These are phyloP conservation scores for Penicillium arizonense DNA, from an alignment of 495 filamentous ascomycete species.

Conservation along the genomic window DNA sequence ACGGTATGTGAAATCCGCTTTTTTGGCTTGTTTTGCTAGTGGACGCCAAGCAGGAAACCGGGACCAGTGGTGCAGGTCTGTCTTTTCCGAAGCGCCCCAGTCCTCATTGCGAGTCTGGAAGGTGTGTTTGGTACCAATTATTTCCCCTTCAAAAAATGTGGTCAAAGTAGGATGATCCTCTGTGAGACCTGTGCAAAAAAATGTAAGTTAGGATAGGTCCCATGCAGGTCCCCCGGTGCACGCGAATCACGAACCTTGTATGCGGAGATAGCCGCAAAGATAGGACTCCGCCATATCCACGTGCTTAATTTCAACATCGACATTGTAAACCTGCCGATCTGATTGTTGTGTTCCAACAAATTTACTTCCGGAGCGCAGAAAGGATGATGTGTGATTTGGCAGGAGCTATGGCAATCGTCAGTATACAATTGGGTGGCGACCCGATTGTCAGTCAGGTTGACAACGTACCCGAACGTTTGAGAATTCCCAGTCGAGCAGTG, in stretches of 20 bases:
- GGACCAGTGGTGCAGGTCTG: slow-evolving; percentile 90
- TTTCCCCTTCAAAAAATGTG: slow-evolving; percentile 98
- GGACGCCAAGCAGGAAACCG: slow-evolving; percentile 86
- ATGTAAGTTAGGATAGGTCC: slow-evolving; percentile 12
- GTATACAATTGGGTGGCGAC: slow-evolving; percentile 9
- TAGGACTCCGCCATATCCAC: slow-evolving; percentile 95
- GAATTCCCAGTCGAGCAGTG: slow-evolving; percentile 62
- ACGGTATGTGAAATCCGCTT: slow-evolving; percentile 69
- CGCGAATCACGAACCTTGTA: slow-evolving; percentile 69
- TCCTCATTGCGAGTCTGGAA: slow-evolving; percentile 86
- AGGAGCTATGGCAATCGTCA: slow-evolving; percentile 30
- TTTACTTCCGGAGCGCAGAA: slow-evolving; percentile 80
- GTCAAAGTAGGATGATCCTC: slow-evolving; percentile 94
- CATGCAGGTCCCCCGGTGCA: slow-evolving; percentile 11
- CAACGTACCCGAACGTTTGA: slow-evolving; percentile 62
- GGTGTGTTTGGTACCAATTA: slow-evolving; percentile 91
- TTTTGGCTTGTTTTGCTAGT: slow-evolving; percentile 71
- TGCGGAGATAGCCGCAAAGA: slow-evolving; percentile 91
- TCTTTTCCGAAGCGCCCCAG: slow-evolving; percentile 92
- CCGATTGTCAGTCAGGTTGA: background rate
- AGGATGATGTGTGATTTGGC: slow-evolving; percentile 68
- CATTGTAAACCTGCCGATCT: slow-evolving; percentile 85
- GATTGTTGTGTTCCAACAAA: slow-evolving; percentile 92
- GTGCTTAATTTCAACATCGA: slow-evolving; percentile 95
- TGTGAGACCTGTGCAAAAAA: slow-evolving; percentile 66